phyloP scores from a whole-genome alignment of 2,329 filamentous ascomycete genomes.

The Pseudogymnoascus sp. region DNA sequence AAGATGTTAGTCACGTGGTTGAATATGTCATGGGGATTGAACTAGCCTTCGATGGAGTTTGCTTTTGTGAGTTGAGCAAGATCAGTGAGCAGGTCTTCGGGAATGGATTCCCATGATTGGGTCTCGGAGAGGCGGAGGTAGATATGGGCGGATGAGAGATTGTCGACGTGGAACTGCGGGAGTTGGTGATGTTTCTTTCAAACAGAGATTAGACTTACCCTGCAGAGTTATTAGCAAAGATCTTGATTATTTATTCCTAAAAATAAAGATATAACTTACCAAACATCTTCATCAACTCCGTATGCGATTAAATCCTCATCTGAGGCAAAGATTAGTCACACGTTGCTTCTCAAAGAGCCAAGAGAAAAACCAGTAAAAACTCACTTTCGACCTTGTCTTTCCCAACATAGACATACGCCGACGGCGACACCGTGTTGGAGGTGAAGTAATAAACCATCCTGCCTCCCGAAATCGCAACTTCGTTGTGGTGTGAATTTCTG shows the following conservation, averaged over 20 bases:
- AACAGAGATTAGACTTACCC: slow-evolving; percentile 12
- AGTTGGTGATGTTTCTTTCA: slow-evolving; percentile 5
- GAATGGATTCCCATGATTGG: slow-evolving; percentile 77
- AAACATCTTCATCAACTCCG: slow-evolving; percentile 92
- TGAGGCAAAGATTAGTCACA: slow-evolving; percentile 33
- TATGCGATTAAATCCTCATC: slow-evolving; percentile 95
- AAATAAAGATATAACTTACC: slow-evolving; percentile 46
- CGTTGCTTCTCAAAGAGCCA: slow-evolving; percentile 8
- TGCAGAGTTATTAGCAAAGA: slow-evolving; percentile 1
- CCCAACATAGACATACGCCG: slow-evolving; percentile 89
- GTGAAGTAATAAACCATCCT: slow-evolving; percentile 94
- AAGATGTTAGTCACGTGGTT: slow-evolving; percentile 15
- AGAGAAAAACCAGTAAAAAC: slow-evolving; percentile 6
- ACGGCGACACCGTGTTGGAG: slow-evolving; percentile 72
- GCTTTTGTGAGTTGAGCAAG: slow-evolving; percentile 97
- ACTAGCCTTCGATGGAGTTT: slow-evolving; percentile 87
- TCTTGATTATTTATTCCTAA: background rate
- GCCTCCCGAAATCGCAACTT: background rate
- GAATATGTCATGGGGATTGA: background rate
- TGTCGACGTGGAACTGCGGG: slow-evolving; percentile 89
- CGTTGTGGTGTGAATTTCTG: slow-evolving; percentile 10
- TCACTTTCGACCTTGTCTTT: slow-evolving; percentile 99
- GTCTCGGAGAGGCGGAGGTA: slow-evolving; percentile 79
- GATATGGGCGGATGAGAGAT: slow-evolving; percentile 91
- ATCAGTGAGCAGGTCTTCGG: slow-evolving; percentile 67